These are phyloP conservation scores for Xylaria sp. DNA, from an alignment of 2,329 filamentous ascomycete species.

Conservation along the genomic window DNA sequence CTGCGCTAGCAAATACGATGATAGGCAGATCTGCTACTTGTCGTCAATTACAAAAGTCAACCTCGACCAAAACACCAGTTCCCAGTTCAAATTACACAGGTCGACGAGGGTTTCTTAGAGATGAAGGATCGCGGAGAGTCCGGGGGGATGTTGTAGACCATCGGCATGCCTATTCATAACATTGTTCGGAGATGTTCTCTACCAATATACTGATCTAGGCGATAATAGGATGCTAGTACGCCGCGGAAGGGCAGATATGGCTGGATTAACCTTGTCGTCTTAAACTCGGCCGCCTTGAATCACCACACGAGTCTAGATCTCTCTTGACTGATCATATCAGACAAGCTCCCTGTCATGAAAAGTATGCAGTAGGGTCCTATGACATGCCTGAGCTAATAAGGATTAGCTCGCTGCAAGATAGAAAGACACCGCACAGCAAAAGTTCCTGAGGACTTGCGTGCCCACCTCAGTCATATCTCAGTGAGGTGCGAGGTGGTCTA, in stretches of 20 bases:
- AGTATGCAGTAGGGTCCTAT: constrained; percentile 22
- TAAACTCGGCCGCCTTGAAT: constrained; percentile 71
- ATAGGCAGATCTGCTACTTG: not conserved
- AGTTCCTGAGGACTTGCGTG: too few species aligned
- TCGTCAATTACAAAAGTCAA: not conserved
- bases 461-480: too few species aligned
- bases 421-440: too few species aligned
- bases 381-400: constrained; percentile 2
- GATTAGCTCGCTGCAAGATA: too few species aligned
- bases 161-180: constrained; percentile 39
- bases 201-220: constrained; percentile 50
- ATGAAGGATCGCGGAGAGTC: constrained; percentile 62
- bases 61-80: constrained; percentile 40
- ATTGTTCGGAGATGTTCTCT: not conserved
- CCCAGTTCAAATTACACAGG: constrained; percentile 56
- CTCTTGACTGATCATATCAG: constrained; percentile 57
- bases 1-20: not conserved
- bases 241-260: constrained; percentile 69
- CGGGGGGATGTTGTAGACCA: constrained; percentile 54
- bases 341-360: constrained; percentile 77
- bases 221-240: constrained; percentile 46
- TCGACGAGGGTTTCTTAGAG: constrained; percentile 69
- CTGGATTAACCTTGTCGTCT: constrained; percentile 73
- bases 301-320: constrained; percentile 72
- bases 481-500: too few species aligned